Evolutionary conservation across 306 rosid genomes (phyloP), one percentile per base, ranked within the genome.

Genomic region (Coriaria nepalensis): DNA sequence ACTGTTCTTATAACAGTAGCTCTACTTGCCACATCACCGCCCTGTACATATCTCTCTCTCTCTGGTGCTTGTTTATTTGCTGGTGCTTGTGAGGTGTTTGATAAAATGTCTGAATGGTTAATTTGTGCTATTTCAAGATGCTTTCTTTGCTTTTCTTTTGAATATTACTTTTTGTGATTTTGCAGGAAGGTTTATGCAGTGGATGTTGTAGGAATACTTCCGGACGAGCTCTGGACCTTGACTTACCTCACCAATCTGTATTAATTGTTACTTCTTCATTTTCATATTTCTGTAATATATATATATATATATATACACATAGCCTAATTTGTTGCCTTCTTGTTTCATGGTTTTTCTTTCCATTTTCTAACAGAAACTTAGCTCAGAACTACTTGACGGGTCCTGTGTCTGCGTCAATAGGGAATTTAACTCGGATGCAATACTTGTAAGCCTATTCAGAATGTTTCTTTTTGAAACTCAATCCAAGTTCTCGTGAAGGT

Each of bases 161-260:
- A 42, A 40, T 7, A 40, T 40, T 2, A 29, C 10, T 40, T 40
- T 32, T 29, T 20, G 8, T 53, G 47, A n/a, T 43, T 37, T 56
- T 8, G 47, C 83, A 87, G 96, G 81, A 75, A 54, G 67, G 83
- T 78, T 47, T 77, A 57, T 73, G 61, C 73, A 29, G 0, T 38
- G 40, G 60, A 73, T 36, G 74, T 69, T 53, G 52, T 45, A 33
- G 77, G 85, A 47, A 78, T 65, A 37, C 74, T 87, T 40, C 94
- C 94, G 5, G 65, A 69, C 4, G 94, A 78, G 67, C 62, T 83
- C 29, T 80, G 96, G 96, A 80, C 74, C 55, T 73, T 83, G 36
- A 63, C 68, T 13, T 70, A 33, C 59, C 93, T 87, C 56, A 62
- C 63, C 69, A 67, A 71, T 61, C 53, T 83, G 96, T 87, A 83